Percentiles rank a stretch among this genome's conserved stretches.
phyloP scores from a whole-genome alignment of 495 filamentous ascomycete species.

The Darksidea phi region DNA sequence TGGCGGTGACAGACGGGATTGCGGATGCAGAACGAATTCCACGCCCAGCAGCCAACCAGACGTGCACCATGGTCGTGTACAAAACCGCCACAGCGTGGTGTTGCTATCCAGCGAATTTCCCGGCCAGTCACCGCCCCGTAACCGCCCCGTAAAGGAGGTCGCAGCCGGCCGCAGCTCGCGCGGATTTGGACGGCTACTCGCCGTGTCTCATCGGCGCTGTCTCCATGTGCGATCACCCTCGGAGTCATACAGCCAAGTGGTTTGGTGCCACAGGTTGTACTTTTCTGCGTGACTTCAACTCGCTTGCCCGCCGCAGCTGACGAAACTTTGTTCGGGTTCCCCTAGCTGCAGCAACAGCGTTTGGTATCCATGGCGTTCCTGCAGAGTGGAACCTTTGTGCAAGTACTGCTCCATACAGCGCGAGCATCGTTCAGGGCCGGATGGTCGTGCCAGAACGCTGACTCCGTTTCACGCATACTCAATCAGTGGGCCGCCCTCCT shows the following conservation, averaged over 20 bases:
- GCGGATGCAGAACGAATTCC: not conserved
- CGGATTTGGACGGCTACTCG: conserved; percentile 10
- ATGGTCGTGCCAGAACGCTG: not conserved
- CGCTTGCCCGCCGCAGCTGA: not conserved
- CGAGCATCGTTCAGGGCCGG: too few species aligned
- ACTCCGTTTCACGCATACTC: conserved; percentile 11
- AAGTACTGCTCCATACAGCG: not conserved
- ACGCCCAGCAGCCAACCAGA: too few species aligned
- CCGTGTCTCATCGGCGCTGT: conserved; percentile 19
- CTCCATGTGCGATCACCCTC: not conserved
- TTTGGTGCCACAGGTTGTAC: not conserved
- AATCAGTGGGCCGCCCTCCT: not conserved
- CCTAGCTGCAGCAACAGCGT: not conserved
- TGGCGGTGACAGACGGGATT: not conserved
- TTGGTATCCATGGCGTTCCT: not conserved
- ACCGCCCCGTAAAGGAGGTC: too few species aligned
- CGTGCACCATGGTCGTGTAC: too few species aligned
- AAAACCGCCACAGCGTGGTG: not conserved
- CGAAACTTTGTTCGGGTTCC: conserved; percentile 23
- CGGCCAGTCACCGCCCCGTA: not conserved
- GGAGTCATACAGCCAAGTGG: not conserved
- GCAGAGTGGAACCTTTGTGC: conserved; percentile 4
- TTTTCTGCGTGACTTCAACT: not conserved
- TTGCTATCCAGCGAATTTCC: too few species aligned
- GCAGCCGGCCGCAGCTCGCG: conserved; percentile 14